Evolutionary conservation across 495 filamentous ascomycete species (phyloP).

Genomic region (Aeminium ludgeri): DNA sequence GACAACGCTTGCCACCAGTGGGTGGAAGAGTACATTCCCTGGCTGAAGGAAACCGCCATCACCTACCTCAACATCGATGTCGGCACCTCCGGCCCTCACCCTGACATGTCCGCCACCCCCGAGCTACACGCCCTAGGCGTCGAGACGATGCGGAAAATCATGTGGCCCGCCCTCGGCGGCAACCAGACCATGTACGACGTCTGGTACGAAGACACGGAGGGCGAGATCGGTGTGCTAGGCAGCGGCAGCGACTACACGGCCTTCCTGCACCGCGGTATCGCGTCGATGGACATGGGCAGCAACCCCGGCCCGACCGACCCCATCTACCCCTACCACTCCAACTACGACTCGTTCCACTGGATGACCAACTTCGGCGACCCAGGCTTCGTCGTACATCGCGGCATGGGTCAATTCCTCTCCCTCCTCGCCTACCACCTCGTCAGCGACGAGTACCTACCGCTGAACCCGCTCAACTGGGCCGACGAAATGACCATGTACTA

Average conservation of each 20-base stretch:
- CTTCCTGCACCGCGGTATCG: slow-evolving; percentile 21
- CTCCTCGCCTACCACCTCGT: slow-evolving; percentile 26
- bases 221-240: slow-evolving; percentile 20
- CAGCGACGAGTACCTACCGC: slow-evolving; percentile 21
- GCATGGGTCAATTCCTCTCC: slow-evolving; percentile 20
- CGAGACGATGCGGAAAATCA: slow-evolving; percentile 18
- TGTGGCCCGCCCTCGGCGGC: slow-evolving; percentile 24
- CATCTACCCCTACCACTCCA: slow-evolving; percentile 23
- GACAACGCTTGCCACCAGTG: slow-evolving; percentile 1
- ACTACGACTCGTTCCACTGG: slow-evolving; percentile 23
- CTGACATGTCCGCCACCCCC: slow-evolving; percentile 16
- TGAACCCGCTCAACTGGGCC: slow-evolving; percentile 21
- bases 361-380: slow-evolving; percentile 23
- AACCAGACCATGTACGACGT: slow-evolving; percentile 26
- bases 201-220: slow-evolving; percentile 15
- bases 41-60: slow-evolving; percentile 23
- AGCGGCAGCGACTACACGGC: slow-evolving; percentile 20
- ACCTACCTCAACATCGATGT: slow-evolving; percentile 55
- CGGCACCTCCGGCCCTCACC: slow-evolving; percentile 30
- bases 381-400: slow-evolving; percentile 17
- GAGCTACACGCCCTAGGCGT: slow-evolving; percentile 16
- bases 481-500: slow-evolving; percentile 16
- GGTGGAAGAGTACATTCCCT: slow-evolving; percentile 23
- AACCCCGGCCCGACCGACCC: slow-evolving; percentile 15
- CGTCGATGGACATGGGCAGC: slow-evolving; percentile 19